Conservation (phyloP, 2,329 filamentous ascomycete species). For the Aspergillus aculeatinus region DNA sequence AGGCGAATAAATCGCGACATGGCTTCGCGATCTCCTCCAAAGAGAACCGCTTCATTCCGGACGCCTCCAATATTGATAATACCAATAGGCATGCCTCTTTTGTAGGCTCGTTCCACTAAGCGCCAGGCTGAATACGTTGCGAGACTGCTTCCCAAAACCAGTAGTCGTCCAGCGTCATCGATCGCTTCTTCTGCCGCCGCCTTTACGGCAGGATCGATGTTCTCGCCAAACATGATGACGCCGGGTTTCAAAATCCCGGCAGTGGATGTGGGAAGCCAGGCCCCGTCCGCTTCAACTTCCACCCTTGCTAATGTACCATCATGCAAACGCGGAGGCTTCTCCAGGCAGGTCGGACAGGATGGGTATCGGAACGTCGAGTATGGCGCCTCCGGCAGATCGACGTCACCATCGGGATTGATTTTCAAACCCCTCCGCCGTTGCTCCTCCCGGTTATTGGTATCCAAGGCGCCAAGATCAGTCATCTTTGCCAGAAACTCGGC, state of each 20-base stretch:
- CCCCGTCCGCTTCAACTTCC: conserved; percentile 74
- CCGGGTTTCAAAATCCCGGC: conserved; percentile 87
- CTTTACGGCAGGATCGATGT: conserved; percentile 69
- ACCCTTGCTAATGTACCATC: conserved; percentile 61
- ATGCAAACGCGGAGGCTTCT: conserved; percentile 56
- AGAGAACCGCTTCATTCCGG: conserved; percentile 46
- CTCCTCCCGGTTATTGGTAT: conserved; percentile 73
- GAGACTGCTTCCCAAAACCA: conserved; percentile 84
- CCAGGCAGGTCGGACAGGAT: conserved; percentile 77
- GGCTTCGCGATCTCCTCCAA: conserved; percentile 28
- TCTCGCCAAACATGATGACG: conserved; percentile 96
- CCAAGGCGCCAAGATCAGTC: conserved; percentile 70
- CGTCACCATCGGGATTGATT: conserved; percentile 91
- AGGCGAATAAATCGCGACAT: conserved; percentile 40
- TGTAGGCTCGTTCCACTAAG: conserved; percentile 77
- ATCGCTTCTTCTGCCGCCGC: conserved; percentile 74
- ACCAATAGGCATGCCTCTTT: conserved; percentile 79
- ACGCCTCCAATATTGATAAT: conserved; percentile 71
- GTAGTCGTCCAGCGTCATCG: conserved; percentile 69
- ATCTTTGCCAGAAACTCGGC: conserved; percentile 71
- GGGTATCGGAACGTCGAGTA: conserved; percentile 92
- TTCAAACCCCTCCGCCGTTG: conserved; percentile 68
- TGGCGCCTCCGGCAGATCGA: conserved; percentile 81
- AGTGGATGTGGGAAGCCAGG: conserved; percentile 65
- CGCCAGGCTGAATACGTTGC: conserved; percentile 96